phyloP scores from a whole-genome alignment of 371 early-diverging fungal genomes.

The Gilbertella persicaria region DNA sequence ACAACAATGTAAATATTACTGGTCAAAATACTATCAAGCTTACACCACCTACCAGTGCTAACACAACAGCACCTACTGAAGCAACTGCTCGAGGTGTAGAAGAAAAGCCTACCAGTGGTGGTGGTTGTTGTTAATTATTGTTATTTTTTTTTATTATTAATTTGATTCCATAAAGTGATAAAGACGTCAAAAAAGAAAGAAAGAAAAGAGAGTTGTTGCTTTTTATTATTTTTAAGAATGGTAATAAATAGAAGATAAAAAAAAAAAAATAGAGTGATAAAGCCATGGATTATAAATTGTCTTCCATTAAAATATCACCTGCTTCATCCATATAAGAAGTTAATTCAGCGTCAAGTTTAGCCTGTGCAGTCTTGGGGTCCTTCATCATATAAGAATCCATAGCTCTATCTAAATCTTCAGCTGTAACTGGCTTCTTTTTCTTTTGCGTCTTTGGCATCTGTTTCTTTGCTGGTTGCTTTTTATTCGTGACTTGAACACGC shows the following conservation, averaged over 20 bases:
- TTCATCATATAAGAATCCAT: slow-evolving; percentile 56
- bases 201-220: no score
- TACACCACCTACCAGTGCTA: neutral
- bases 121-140: neutral
- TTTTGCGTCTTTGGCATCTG: slow-evolving; percentile 10
- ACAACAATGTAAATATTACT: slow-evolving; percentile 9
- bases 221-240: no score
- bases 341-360: slow-evolving; percentile 47
- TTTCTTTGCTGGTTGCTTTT: slow-evolving; percentile 5
- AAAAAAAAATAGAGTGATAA: neutral
- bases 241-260: no score
- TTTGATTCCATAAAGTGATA: no score
- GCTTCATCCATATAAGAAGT: slow-evolving; percentile 48
- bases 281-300: slow-evolving; percentile 14
- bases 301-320: slow-evolving; percentile 20
- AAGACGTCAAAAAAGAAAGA: no score
- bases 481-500: slow-evolving; percentile 1
- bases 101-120: neutral
- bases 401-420: slow-evolving; percentile 42
- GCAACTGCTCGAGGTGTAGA: neutral
- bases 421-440: slow-evolving; percentile 26
- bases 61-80: neutral
- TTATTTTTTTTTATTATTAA: no score
- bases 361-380: slow-evolving; percentile 48
- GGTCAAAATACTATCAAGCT: neutral